Evolutionary conservation across 1,284 basidiomycete genomes (phyloP), one percentile per base, ranked within the genome.

Genomic region (Ustilago loliicola): DNA sequence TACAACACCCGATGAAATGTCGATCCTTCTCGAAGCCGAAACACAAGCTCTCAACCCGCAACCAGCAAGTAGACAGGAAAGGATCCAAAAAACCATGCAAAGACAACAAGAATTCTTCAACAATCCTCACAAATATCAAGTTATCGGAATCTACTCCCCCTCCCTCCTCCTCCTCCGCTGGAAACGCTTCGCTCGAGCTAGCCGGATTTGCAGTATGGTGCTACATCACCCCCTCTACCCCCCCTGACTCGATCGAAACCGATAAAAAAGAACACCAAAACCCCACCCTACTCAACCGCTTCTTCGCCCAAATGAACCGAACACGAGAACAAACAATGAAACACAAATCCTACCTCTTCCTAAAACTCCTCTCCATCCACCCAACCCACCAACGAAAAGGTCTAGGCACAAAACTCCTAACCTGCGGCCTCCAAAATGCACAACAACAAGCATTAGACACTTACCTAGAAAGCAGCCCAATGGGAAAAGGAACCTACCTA

Each of bases 381-480:
- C 73, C 73, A 8, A 2, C 10, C 0, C 58, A 54, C 34, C 73
- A 76, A 42, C 29, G 73, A 2, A 47, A 48, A 15, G 73, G 73
- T 1, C 2, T 71, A 5, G 73, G 73, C 7, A 40, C 56, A 7
- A 19, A 36, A 1, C 21, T 76, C 1, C 15, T 76, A 10, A 51
- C 21, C 3, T 67, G 57, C 56, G 73, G 68, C 1, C 25, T 54
- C 2, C 2, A 36, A 7, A 61, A 21, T n/a, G 68, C 73, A 6
- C 27, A 64, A 4, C 3, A 45, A 6, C 36, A 71, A 13, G 25
- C 23, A 4, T 15, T 68, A 0, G 40, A 55, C 15, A 61, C 65
- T 2, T 71, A 57, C 53, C n/a, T 76, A 3, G 73, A 76, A 25
- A 52, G 45, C 21, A 70, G 66, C 52, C 65, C 73, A 7, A 68